Evolutionary conservation across 2,329 filamentous ascomycete genomes (phyloP), one percentile per base, ranked within the genome.

Genomic region (Gyromitra esculenta): DNA sequence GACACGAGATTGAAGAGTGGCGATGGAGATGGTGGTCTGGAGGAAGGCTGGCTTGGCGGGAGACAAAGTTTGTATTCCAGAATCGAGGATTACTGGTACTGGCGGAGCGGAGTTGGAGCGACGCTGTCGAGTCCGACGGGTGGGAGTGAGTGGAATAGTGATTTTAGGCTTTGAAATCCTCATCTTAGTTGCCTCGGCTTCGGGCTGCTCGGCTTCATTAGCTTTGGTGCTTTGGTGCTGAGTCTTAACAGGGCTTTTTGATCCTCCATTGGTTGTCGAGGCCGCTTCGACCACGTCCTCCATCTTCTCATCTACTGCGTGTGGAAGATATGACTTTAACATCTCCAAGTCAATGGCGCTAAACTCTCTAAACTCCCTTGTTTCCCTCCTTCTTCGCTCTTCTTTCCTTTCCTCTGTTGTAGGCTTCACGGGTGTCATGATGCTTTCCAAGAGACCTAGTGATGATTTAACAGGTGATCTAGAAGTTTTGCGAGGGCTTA

Each of bases 331-430:
- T 43, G 59, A 50, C 59, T 77, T 79, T 69, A 80, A 60, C 43
- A 48, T 45, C 9, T 79, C 70, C 25, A 80, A 63, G 64, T 79
- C 67, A 35, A 79, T 74, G 39, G 78, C 76, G 60, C 79, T 80
- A 8, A 80, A 80, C 15, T 80, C 73, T 37, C 76, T 74, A 21
- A 80, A 78, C 39, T 80, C 78, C 25, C 65, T 71, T 11, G 79
- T 80, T 71, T 77, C 76, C 57, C 79, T 79, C 64, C 79, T 69
- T 43, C 79, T 64, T 57, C 73, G 72, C 2, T 76, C 78, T n/a
- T 59, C 76, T 48, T 74, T 78, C 62, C 45, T 77, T 50, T 80
- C 76, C 48, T 79, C 73, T 11, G 41, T 37, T 41, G 63, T 68
- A 65, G 68, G 37, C 15, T 64, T 75, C 5, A 65, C 70, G 13